Evolutionary conservation across 2,329 filamentous ascomycete genomes (phyloP), one percentile per base, ranked within the genome.

Genomic region (Aspergillus sp.): DNA sequence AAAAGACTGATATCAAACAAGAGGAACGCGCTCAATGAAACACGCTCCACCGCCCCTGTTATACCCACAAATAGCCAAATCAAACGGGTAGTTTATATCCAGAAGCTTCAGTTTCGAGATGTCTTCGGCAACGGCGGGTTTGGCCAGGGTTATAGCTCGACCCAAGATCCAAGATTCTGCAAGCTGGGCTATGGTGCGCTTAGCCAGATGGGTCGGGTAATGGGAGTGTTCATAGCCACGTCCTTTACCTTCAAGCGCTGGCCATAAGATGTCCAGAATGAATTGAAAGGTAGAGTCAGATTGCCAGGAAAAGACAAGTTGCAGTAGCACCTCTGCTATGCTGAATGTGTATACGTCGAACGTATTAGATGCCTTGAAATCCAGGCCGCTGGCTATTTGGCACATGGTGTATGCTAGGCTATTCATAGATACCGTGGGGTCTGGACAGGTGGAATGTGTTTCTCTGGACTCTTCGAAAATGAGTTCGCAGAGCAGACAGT

Each of bases 161-260:
- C 42, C 49, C 2, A 49, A 4, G 2, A 5, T 36, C 61, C 61
- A 65, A 16, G 62, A 56, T 11, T 9, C 52, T 5, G 63, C 61
- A 20, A 63, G 29, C 3, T 61, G 58, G 12, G 59, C 53, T 18
- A 68, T 65, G 42, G 65, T 62, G 4, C 65, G 56, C 55, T 68
- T 68, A 6, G 56, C 64, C 2, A 68, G 55, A 52, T 68, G 66
- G 0, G 66, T 68, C 1, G 66, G 66, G 24, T 63, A 64, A 53
- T 68, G 66, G 14, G 66, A 68, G 52, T 68, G 64, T 49, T 68
- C 66, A 49, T 59, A 68, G 6, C 66, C 66, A 36, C 63, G 56
- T 12, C 58, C 62, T 2, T 49, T 50, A 2, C 12, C 31, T 42
- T 68, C 66, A 1, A 68, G 32, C 2, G 36, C 55, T 36, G 65